A percentile compares a stretch with the other conserved stretches of the same genome.
phyloP scores from a whole-genome alignment of 441 rosid genomes.

The Macaranga tanarius region DNA sequence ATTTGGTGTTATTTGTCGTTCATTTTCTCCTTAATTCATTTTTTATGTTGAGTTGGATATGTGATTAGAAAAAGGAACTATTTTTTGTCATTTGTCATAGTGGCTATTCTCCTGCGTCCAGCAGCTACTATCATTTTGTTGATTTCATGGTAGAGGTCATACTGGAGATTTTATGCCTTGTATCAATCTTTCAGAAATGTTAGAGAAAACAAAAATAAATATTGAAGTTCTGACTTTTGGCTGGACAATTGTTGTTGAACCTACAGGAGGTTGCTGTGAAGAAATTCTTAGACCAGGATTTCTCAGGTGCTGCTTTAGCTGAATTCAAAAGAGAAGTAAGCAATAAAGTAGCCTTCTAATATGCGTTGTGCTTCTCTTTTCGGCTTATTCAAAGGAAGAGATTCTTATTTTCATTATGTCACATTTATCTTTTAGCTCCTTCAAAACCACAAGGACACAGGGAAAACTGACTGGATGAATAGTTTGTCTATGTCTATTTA shows the following conservation, averaged over 20 bases:
- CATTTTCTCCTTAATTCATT: neutral
- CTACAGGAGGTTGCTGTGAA: constrained; percentile 98
- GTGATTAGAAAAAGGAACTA: neutral
- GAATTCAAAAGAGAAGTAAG: constrained; percentile 99
- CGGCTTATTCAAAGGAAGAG: neutral
- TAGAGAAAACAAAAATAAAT: neutral
- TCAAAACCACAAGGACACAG: neutral
- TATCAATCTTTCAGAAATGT: neutral
- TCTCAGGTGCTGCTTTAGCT: constrained; percentile 94
- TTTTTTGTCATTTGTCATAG: neutral
- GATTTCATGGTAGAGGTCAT: neutral
- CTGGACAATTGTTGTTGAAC: constrained; percentile 29
- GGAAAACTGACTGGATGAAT: neutral
- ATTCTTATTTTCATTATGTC: neutral
- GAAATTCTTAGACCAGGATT: constrained; percentile 99
- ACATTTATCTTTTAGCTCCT: neutral
- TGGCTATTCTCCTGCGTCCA: constrained; percentile 5
- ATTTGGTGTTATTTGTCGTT: neutral
- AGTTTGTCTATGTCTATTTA: neutral
- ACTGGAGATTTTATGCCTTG: neutral
- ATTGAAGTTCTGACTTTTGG: constrained; percentile 15
- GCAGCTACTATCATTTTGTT: neutral
- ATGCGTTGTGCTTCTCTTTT: constrained; percentile 8
- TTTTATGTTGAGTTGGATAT: neutral
- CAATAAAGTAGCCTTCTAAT: constrained; percentile 23